Conservation (phyloP, 2,329 filamentous ascomycete genomes). For the Exophiala sp. region DNA sequence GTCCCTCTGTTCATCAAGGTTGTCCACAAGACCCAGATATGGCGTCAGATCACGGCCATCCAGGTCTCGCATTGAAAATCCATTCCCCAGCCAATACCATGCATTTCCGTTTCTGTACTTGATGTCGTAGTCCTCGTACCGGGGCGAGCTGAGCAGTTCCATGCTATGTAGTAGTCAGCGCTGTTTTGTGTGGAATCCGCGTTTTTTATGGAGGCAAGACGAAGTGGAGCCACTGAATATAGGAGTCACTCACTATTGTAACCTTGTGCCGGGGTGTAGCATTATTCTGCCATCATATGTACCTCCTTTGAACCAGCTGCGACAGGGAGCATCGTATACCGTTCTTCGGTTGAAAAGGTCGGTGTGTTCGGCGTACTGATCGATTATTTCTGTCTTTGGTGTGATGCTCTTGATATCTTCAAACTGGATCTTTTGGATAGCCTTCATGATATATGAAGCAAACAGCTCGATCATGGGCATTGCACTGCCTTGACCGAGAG, state of each 20-base stretch:
- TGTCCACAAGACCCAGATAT: constrained; percentile 41
- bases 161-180: constrained; percentile 34
- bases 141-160: constrained; percentile 23
- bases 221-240: neutral
- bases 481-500: constrained; percentile 21
- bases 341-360: constrained; percentile 37
- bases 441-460: constrained; percentile 23
- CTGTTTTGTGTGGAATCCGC: constrained; percentile 30
- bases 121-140: constrained; percentile 43
- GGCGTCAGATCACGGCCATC: constrained; percentile 46
- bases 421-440: constrained; percentile 28
- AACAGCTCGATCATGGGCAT: constrained; percentile 28
- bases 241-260: constrained; percentile 37
- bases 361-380: constrained; percentile 37
- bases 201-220: neutral
- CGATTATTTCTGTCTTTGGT: constrained; percentile 26
- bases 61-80: constrained; percentile 41
- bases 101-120: constrained; percentile 37
- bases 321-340: constrained; percentile 13
- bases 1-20: neutral
- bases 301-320: constrained; percentile 3
- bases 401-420: constrained; percentile 21
- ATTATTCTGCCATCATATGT: constrained; percentile 30
- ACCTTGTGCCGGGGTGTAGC: constrained; percentile 37
- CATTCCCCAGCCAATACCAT: constrained; percentile 41